Percentiles rank a stretch among this genome's conserved stretches.
phyloP scores from a whole-genome alignment of 2,329 filamentous ascomycete species.

The Plenodomus tracheiphilus region DNA sequence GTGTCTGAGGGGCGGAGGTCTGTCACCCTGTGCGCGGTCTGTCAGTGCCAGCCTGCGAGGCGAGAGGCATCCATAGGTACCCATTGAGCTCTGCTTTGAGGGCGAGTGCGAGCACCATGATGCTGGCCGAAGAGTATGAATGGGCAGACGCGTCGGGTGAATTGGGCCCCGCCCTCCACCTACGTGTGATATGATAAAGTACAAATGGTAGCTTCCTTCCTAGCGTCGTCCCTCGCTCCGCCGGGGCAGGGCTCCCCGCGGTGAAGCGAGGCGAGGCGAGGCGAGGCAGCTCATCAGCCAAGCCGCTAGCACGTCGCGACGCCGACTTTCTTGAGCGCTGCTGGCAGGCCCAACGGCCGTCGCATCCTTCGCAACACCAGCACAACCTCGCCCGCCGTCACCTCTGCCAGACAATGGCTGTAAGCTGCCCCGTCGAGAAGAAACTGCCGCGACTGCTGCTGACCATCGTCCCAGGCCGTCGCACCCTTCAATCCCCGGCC shows the following conservation, averaged over 20 bases:
- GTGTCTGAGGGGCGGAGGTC: conserved; percentile 85
- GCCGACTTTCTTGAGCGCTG: background rate
- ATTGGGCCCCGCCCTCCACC: too few species aligned
- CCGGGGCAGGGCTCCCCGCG: too few species aligned
- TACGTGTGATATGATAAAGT: too few species aligned
- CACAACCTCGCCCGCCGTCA: background rate
- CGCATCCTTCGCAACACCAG: background rate
- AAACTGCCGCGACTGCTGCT: conserved; percentile 9
- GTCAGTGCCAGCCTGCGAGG: background rate
- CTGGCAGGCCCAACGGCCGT: background rate
- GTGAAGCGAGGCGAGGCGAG: background rate
- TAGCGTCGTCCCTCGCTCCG: too few species aligned
- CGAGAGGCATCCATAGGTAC: conserved; percentile 11
- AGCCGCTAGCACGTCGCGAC: background rate
- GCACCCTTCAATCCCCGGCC: conserved; percentile 96
- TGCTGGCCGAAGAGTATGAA: conserved; percentile 5
- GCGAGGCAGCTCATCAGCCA: background rate
- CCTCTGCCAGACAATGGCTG: conserved; percentile 45
- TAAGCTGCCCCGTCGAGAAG: conserved; percentile 12
- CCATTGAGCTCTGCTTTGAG: conserved; percentile 45
- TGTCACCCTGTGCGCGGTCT: conserved; percentile 69
- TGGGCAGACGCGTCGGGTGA: background rate
- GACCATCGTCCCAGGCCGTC: conserved; percentile 48
- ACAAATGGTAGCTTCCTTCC: too few species aligned
- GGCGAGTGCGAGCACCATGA: conserved; percentile 44